These are phyloP conservation scores for Acacia melanoxylon DNA, from an alignment of 306 rosid genomes.

Conservation along the genomic window DNA sequence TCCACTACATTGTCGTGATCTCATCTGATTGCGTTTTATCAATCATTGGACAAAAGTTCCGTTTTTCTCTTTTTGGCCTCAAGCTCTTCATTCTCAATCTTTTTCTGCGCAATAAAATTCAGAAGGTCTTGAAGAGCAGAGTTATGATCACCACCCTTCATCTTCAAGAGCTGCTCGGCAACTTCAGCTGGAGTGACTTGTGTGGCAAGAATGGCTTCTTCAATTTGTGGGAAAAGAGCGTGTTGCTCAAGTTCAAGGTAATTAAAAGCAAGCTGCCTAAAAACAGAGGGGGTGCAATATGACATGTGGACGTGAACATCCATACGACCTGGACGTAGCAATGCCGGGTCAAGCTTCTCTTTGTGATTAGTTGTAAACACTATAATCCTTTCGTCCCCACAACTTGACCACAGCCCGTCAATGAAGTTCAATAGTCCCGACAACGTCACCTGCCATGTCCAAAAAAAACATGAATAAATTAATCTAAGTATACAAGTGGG, in stretches of 20 bases:
- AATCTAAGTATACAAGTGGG: background rate
- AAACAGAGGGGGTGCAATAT: constrained; percentile 38
- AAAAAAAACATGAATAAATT: background rate
- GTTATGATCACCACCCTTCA: constrained; percentile 29
- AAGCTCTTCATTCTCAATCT: background rate
- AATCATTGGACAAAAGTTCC: background rate
- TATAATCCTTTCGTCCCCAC: constrained; percentile 51
- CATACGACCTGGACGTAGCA: constrained; percentile 49
- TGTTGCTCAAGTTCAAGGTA: constrained; percentile 42
- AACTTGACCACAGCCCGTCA: constrained; percentile 54
- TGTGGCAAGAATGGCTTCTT: constrained; percentile 26
- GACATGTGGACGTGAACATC: constrained; percentile 52
- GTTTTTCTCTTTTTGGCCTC: background rate
- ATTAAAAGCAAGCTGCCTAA: constrained; percentile 33
- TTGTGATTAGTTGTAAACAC: constrained; percentile 53
- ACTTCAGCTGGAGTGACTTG: constrained; percentile 48
- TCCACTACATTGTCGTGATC: background rate
- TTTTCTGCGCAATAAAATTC: background rate
- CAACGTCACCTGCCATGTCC: constrained; percentile 33
- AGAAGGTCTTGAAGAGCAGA: background rate
- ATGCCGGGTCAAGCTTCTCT: constrained; percentile 43
- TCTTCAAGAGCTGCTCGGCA: constrained; percentile 46
- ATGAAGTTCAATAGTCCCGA: constrained; percentile 45
- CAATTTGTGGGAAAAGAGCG: constrained; percentile 20
- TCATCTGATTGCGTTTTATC: background rate